Conservation (phyloP, 2,329 filamentous ascomycete genomes). For the Aspergillus sergii region DNA sequence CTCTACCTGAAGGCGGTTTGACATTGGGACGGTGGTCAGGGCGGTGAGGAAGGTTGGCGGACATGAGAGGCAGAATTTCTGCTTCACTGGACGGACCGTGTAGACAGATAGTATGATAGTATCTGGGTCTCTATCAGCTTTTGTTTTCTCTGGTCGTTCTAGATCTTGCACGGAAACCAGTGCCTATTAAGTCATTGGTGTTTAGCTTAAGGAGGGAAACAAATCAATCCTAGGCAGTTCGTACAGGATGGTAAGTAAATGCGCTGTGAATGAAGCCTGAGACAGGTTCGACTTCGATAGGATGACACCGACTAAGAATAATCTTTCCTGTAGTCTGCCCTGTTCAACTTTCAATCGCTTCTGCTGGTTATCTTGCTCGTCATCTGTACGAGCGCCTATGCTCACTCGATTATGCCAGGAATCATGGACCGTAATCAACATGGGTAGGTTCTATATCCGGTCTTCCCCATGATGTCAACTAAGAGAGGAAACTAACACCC, state of each 20-base stretch:
- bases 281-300: not conserved
- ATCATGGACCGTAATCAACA: constrained; percentile 93
- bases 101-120: not conserved
- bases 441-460: constrained; percentile 60
- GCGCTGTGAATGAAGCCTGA: not conserved
- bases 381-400: constrained; percentile 94
- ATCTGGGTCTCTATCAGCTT: not conserved
- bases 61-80: constrained; percentile 22
- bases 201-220: not conserved
- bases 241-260: constrained; percentile 34
- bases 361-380: constrained; percentile 91
- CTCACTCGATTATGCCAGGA: constrained; percentile 84
- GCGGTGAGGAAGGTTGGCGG: constrained; percentile 20
- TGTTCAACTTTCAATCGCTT: constrained; percentile 98
- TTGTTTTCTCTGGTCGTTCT: not conserved
- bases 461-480: not conserved
- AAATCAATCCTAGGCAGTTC: not conserved
- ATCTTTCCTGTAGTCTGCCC: constrained; percentile 69
- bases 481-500: not conserved
- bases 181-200: not conserved
- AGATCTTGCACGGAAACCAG: not conserved
- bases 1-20: not conserved
- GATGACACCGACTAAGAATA: not conserved
- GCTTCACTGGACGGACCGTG: not conserved
- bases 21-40: constrained; percentile 8